Evolutionary conservation across 176 grass and related monocot genomes (phyloP).

Genomic region (Rhipidocladum racemiflorum): DNA sequence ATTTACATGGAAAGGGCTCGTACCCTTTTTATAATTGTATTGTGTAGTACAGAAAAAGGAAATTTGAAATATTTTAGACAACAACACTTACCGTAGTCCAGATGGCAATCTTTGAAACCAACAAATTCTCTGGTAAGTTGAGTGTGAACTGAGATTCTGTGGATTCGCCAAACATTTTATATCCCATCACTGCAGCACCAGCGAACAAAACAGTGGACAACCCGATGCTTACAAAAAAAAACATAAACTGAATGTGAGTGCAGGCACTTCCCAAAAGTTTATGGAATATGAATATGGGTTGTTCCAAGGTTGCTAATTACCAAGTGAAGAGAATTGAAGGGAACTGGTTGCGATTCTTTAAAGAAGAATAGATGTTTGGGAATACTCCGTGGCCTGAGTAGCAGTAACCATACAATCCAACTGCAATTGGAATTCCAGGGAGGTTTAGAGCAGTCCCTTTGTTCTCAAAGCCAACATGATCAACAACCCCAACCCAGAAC

Average conservation of each 20-base stretch:
- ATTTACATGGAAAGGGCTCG: not conserved
- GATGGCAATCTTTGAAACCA: constrained; percentile 74
- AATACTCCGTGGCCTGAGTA: constrained; percentile 94
- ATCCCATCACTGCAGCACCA: constrained; percentile 57
- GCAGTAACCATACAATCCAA: constrained; percentile 88
- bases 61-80: not conserved
- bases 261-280: not conserved
- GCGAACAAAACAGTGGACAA: constrained; percentile 70
- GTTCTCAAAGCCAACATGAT: constrained; percentile 76
- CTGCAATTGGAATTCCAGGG: constrained; percentile 71
- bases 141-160: constrained; percentile 84
- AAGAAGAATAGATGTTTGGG: constrained; percentile 94
- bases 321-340: constrained; percentile 64
- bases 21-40: too few relatives aligned
- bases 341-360: constrained; percentile 79
- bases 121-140: constrained; percentile 78
- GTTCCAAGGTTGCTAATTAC: constrained; percentile 39
- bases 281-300: not conserved
- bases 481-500: constrained; percentile 79
- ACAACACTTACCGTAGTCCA: constrained; percentile 76
- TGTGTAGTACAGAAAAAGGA: not conserved
- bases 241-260: constrained; percentile 19
- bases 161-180: constrained; percentile 88
- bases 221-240: constrained; percentile 52
- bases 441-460: constrained; percentile 60